A percentile compares a stretch with the other conserved stretches of the same genome.
Conservation (phyloP, 257 asterid genomes). For the Petunia axillaris region DNA sequence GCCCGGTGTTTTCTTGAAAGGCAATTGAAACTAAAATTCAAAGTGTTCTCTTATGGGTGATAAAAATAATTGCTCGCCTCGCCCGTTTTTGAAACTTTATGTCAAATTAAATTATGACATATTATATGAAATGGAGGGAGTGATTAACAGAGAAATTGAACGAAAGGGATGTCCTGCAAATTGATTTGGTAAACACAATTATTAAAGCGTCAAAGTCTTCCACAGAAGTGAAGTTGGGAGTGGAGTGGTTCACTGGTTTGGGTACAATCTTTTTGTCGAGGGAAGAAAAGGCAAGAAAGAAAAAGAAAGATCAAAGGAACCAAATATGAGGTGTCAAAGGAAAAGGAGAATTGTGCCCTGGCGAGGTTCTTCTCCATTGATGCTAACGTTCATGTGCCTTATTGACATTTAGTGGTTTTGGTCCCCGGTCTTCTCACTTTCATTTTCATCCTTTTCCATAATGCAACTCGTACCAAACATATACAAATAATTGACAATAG, state of each 20-base stretch:
- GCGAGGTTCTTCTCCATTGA: constrained; percentile 8
- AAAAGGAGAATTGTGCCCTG: background rate
- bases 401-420: constrained; percentile 5
- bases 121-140: background rate
- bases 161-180: background rate
- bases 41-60: too few relatives aligned
- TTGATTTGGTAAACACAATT: background rate
- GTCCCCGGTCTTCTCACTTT: background rate
- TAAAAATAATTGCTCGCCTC: too few relatives aligned
- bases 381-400: constrained; percentile 20
- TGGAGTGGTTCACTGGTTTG: background rate
- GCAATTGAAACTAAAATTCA: too few relatives aligned
- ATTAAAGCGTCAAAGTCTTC: background rate
- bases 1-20: too few relatives aligned
- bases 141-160: background rate
- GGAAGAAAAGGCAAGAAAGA: background rate
- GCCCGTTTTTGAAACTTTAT: too few relatives aligned
- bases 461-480: background rate
- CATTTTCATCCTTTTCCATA: constrained; percentile 20
- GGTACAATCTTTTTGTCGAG: background rate
- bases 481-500: background rate
- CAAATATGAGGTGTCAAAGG: constrained; percentile 15
- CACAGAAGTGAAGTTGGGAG: background rate
- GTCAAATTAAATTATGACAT: too few relatives aligned
- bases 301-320: background rate